Base-by-base conservation (phyloP, 257 asterid genomes). In the Apocynum venetum region DNA sequence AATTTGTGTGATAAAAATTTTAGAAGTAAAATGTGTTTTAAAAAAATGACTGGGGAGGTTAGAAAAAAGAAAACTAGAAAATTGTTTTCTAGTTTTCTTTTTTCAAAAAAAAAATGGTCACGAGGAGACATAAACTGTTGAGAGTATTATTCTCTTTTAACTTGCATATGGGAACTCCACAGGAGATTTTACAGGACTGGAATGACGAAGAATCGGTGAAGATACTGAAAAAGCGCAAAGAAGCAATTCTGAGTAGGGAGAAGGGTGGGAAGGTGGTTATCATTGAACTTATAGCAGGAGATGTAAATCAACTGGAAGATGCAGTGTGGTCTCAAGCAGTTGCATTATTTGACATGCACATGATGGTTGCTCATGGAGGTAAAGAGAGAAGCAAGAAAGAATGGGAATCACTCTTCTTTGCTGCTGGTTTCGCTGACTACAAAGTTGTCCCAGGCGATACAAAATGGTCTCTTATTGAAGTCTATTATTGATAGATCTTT, bases 101-200 rank as follows among this genome's bases (percentile, higher is more conserved):
- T n/a, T n/a, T n/a, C n/a, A n/a, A n/a, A n/a, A 25, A 25, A 25
- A 25, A 25, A 25, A 25, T 25, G 31, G 31, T 25, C 31, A 25
- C 31, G 31, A 25, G 31, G 31, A 25, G 31, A 25, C 31, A 25
- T 25, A 25, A 25, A 25, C 31, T 25, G 31, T 25, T 25, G 31
- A 25, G 31, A 25, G 31, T 25, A 25, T 25, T 25, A 25, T 25
- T 25, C 31, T 25, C 31, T 46, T 46, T 46, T 46, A 46, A 46
- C 49, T 46, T 46, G 3, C 9, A 25, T 25, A 25, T 25, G 31
- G 31, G 31, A 25, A 25, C 31, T 25, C 31, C 31, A 25, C 55
- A 84, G 85, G 81, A 85, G 85, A 78, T 84, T 53, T 67, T 84
- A 43, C 85, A 84, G 61, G 83, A 81, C 4, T 84, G 81, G 87